These are phyloP conservation scores for Fusarium sp. DNA, from an alignment of 2,329 filamentous ascomycete species.

Conservation along the genomic window DNA sequence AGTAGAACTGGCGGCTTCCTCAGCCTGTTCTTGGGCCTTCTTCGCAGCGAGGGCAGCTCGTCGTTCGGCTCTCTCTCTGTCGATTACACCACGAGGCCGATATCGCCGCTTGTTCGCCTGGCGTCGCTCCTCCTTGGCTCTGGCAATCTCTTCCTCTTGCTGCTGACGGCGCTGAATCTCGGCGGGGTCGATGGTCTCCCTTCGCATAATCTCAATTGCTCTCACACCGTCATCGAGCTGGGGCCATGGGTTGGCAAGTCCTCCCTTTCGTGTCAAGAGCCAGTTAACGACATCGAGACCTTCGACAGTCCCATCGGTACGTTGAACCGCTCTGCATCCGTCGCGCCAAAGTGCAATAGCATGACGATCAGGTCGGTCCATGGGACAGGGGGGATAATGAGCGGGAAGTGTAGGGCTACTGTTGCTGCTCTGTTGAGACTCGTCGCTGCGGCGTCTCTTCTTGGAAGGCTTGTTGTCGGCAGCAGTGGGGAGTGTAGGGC, in stretches of 20 bases:
- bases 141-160: constrained; percentile 27
- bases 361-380: constrained; percentile 10
- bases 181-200: constrained; percentile 29
- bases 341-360: constrained; percentile 34
- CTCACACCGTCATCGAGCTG: constrained; percentile 31
- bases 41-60: constrained; percentile 19
- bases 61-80: constrained; percentile 31
- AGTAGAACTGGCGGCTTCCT: neutral
- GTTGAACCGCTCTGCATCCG: constrained; percentile 28
- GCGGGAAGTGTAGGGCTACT: constrained; percentile 7
- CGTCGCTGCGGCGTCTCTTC: constrained; percentile 14
- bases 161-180: constrained; percentile 25
- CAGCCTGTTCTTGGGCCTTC: neutral
- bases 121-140: constrained; percentile 35
- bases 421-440: constrained; percentile 6
- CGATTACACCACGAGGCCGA: constrained; percentile 33
- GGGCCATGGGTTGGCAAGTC: constrained; percentile 30
- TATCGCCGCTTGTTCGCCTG: constrained; percentile 42
- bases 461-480: neutral
- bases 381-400: constrained; percentile 29
- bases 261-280: constrained; percentile 40
- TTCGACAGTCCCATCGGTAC: constrained; percentile 27
- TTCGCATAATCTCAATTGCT: constrained; percentile 35
- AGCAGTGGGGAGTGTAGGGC: constrained; percentile 2
- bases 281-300: constrained; percentile 35